Conservation (phyloP, 805 yeast species). For the Sugiyamaella qingdaonensis region DNA sequence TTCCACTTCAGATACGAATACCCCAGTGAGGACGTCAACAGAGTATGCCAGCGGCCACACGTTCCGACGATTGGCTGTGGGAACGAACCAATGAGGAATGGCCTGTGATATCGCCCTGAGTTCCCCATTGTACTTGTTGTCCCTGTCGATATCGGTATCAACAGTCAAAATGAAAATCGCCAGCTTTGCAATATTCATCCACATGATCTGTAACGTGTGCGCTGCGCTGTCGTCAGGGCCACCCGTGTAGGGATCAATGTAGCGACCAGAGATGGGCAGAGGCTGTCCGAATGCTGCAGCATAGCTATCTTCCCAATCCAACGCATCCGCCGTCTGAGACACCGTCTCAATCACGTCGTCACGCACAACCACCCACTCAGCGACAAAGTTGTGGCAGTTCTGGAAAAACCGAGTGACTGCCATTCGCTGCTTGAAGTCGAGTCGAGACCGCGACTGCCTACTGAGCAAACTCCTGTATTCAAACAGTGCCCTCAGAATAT, state of each 20-base stretch:
- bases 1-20: background rate
- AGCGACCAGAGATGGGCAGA: background rate
- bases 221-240: background rate
- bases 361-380: background rate
- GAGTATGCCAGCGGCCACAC: background rate
- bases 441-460: background rate
- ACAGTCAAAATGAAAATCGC: background rate
- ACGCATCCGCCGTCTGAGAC: background rate
- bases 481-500: background rate
- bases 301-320: background rate
- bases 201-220: background rate
- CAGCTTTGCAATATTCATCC: slow-evolving; percentile 3
- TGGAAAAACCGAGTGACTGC: background rate
- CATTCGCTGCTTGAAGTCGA: background rate
- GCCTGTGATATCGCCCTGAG: background rate
- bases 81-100: background rate
- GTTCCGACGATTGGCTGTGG: background rate
- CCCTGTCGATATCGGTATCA: background rate
- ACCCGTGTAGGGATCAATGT: background rate
- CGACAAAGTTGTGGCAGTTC: background rate
- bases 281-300: background rate
- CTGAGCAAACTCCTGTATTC: background rate
- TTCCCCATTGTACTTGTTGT: background rate
- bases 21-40: background rate
- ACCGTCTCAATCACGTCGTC: background rate